Percentiles rank a stretch among this genome's conserved stretches.
Evolutionary conservation across 495 filamentous ascomycete species (phyloP).

Genomic region (Penicillium angulare): DNA sequence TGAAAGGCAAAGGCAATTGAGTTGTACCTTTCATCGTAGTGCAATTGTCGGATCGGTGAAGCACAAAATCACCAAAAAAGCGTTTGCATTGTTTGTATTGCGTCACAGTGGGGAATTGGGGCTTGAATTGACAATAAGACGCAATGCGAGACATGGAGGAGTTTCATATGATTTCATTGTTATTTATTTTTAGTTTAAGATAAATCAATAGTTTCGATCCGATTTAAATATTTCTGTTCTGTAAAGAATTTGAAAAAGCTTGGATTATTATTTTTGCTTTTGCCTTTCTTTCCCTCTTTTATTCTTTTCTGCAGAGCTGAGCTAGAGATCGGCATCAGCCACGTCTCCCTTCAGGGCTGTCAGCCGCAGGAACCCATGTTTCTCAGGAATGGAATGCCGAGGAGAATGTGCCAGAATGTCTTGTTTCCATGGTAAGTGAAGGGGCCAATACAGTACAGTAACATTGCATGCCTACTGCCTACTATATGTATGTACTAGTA

Average conservation of each 20-base stretch:
- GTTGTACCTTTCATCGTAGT: too few relatives aligned
- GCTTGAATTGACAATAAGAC: too few relatives aligned
- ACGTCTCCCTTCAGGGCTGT: neutral
- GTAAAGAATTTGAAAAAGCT: too few relatives aligned
- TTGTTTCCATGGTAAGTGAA: slow-evolving; percentile 2
- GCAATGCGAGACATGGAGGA: too few relatives aligned
- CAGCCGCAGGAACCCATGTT: slow-evolving; percentile 14
- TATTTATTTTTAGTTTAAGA: neutral
- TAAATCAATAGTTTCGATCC: neutral
- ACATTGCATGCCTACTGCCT: too few relatives aligned
- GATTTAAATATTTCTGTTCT: too few relatives aligned
- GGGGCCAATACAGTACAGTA: too few relatives aligned
- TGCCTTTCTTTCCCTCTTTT: neutral
- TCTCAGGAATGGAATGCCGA: slow-evolving; percentile 13
- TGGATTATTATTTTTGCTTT: neutral
- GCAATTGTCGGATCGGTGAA: too few relatives aligned
- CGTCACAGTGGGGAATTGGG: neutral
- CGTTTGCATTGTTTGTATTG: neutral
- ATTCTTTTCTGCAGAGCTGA: neutral
- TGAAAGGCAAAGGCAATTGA: too few relatives aligned
- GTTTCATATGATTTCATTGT: neutral
- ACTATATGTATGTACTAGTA: too few relatives aligned
- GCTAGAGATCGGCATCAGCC: neutral
- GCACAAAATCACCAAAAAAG: neutral
- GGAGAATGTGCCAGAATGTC: slow-evolving; percentile 22